phyloP scores from a whole-genome alignment of 2,329 filamentous ascomycete species.

The Fusarium sp. region DNA sequence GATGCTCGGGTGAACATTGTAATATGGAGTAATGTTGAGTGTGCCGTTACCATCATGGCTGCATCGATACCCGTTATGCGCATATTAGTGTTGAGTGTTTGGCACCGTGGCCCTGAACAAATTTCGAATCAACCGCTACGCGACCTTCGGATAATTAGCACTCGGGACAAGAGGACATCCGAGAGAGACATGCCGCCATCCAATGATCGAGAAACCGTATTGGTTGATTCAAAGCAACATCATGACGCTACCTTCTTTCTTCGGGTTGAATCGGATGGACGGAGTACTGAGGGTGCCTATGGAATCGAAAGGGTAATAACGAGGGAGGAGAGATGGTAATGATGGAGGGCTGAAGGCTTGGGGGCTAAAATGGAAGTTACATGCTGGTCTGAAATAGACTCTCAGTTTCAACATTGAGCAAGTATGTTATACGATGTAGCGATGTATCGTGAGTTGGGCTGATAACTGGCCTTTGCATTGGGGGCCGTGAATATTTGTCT shows the following conservation, averaged over 20 bases:
- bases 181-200: neutral
- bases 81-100: neutral
- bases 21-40: constrained; percentile 4
- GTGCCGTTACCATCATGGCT: neutral
- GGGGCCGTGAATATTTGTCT: too few species aligned
- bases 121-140: neutral
- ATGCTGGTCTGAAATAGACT: too few species aligned
- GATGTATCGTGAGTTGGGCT: too few species aligned
- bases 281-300: neutral
- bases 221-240: neutral
- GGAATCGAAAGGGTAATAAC: neutral
- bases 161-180: neutral
- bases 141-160: neutral
- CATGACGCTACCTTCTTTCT: neutral
- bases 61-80: constrained; percentile 2
- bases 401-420: too few species aligned
- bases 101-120: neutral
- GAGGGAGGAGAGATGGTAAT: neutral
- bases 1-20: neutral
- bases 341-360: too few species aligned
- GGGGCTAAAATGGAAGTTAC: too few species aligned
- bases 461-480: too few species aligned
- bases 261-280: neutral
- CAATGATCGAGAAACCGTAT: neutral
- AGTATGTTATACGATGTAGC: too few species aligned